phyloP scores from a whole-genome alignment of 768 basidiomycete species.

The Panaeolus papilionaceus region DNA sequence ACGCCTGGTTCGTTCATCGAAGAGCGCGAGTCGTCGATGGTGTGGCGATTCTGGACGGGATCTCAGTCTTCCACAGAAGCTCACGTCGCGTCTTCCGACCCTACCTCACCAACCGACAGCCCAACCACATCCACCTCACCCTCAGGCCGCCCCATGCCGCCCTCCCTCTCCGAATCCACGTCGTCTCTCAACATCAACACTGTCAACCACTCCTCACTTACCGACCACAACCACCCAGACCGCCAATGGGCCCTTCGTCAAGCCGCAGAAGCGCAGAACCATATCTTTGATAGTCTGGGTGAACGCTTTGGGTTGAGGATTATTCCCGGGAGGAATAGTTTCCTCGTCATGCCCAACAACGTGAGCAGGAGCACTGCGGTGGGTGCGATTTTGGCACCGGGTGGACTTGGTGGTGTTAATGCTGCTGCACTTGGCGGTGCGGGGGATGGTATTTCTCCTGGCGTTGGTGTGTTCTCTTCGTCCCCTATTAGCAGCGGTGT shows the following conservation, averaged over 20 bases:
- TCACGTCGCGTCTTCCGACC: constrained; percentile 26
- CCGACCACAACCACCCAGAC: constrained; percentile 52
- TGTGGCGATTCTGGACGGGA: constrained; percentile 87
- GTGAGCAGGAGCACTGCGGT: constrained; percentile 86
- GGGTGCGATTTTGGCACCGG: constrained; percentile 77
- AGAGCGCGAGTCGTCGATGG: constrained; percentile 80
- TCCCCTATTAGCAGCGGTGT: constrained; percentile 20
- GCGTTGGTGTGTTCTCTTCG: neutral
- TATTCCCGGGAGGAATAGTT: constrained; percentile 79
- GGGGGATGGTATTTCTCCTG: neutral
- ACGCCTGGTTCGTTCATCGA: constrained; percentile 88
- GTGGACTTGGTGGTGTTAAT: constrained; percentile 38
- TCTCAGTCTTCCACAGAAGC: constrained; percentile 25
- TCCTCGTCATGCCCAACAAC: constrained; percentile 84
- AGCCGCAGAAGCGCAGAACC: constrained; percentile 91
- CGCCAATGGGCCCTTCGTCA: constrained; percentile 85
- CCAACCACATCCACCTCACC: neutral
- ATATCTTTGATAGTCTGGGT: constrained; percentile 87
- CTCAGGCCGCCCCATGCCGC: neutral
- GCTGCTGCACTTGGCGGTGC: constrained; percentile 1
- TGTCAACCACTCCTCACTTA: constrained; percentile 1
- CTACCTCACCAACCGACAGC: neutral
- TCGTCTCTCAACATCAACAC: constrained; percentile 9
- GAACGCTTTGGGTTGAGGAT: constrained; percentile 85
- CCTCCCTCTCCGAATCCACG: neutral